Percentiles rank a stretch among this genome's conserved stretches.
phyloP scores from a whole-genome alignment of 176 grass and related monocot species.

The Poa annua region DNA sequence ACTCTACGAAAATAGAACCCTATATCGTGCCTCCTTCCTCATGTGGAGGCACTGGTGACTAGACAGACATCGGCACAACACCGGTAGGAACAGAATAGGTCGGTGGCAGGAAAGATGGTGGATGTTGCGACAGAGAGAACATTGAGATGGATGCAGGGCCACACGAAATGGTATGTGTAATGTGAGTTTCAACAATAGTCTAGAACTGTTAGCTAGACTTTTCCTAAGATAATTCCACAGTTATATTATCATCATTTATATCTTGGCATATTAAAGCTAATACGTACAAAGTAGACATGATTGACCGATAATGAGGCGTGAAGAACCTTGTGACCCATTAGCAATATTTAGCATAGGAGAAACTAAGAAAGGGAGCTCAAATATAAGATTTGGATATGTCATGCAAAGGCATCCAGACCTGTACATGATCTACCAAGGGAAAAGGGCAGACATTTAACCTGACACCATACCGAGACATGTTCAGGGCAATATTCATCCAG shows the following conservation, averaged over 20 bases:
- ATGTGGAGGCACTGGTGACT: not conserved
- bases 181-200: not conserved
- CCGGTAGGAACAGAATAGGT: not conserved
- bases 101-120: not conserved
- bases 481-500: conserved; percentile 12
- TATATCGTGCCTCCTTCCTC: not conserved
- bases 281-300: not conserved
- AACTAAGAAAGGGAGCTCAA: not conserved
- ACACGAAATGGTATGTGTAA: not conserved
- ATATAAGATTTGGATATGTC: not conserved
- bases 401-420: not conserved
- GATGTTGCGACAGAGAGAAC: not conserved
- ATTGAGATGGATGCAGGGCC: not conserved
- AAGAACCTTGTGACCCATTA: not conserved
- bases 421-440: not conserved
- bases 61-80: not conserved
- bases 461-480: not conserved
- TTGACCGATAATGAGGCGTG: not conserved
- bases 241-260: not conserved
- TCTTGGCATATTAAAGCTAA: not conserved
- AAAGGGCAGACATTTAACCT: not conserved
- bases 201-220: not conserved
- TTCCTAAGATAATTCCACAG: not conserved
- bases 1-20: not conserved
- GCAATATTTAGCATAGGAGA: not conserved